These are phyloP conservation scores for Anastatica hierochuntica DNA, from an alignment of 345 rosid genomes.

Conservation along the genomic window DNA sequence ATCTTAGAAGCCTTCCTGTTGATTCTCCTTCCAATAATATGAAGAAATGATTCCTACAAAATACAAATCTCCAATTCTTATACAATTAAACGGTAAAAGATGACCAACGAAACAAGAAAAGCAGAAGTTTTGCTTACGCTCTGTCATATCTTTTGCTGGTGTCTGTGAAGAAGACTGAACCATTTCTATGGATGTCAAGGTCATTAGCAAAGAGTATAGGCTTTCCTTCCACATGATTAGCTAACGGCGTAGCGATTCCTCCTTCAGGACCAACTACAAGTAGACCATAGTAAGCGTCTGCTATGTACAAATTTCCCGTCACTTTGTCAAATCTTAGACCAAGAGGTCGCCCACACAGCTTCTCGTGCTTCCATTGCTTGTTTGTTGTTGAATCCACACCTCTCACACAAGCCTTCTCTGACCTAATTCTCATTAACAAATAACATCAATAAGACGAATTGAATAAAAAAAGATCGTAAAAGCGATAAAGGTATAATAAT, in stretches of 20 bases:
- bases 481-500: neutral
- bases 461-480: neutral
- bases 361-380: constrained; percentile 94
- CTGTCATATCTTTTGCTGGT: constrained; percentile 86
- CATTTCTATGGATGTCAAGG: constrained; percentile 72
- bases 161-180: constrained; percentile 90
- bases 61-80: neutral
- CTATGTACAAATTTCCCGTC: constrained; percentile 62
- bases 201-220: constrained; percentile 90
- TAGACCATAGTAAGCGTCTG: constrained; percentile 90
- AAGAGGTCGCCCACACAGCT: constrained; percentile 71
- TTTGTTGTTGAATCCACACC: constrained; percentile 80
- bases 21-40: constrained; percentile 89
- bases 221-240: constrained; percentile 55
- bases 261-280: constrained; percentile 77
- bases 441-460: neutral
- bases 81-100: neutral
- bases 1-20: constrained; percentile 83
- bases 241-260: constrained; percentile 67
- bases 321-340: constrained; percentile 68
- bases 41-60: constrained; percentile 73
- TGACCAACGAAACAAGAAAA: neutral
- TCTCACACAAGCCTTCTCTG: constrained; percentile 56
- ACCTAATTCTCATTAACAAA: constrained; percentile 37
- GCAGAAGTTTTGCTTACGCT: constrained; percentile 39